A percentile compares a stretch with the other conserved stretches of the same genome.
These are phyloP conservation scores for Apiospora phragmitis DNA, from an alignment of 2,329 filamentous ascomycete species.

Conservation along the genomic window DNA sequence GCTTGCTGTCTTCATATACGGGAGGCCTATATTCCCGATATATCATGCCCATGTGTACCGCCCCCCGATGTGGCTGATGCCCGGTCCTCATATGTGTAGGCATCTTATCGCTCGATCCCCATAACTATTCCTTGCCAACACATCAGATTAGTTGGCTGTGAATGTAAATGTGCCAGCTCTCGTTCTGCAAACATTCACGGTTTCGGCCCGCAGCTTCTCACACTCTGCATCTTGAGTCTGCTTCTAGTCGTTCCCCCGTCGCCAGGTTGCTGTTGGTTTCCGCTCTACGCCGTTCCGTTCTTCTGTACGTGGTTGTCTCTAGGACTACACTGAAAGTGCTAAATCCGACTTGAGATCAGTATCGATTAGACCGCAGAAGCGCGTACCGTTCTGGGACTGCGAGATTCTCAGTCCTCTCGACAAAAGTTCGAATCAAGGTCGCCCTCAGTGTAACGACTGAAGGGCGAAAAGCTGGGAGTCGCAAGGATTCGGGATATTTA, in stretches of 20 bases:
- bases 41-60: background rate
- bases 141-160: background rate
- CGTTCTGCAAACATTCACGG: background rate
- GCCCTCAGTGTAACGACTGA: background rate
- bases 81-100: background rate
- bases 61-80: background rate
- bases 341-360: background rate
- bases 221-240: background rate
- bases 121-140: background rate
- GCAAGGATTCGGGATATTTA: background rate
- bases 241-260: background rate
- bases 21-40: background rate
- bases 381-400: background rate
- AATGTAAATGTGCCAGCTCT: background rate
- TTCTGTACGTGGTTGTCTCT: background rate
- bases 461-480: background rate
- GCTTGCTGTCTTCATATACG: background rate
- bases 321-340: background rate
- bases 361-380: background rate
- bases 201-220: background rate
- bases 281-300: background rate
- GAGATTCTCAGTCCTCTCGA: background rate
- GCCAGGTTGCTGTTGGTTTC: background rate
- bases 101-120: background rate
- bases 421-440: background rate